Evolutionary conservation across 257 asterid genomes (phyloP), one percentile per base, ranked within the genome.

Genomic region (Verbascum thapsus): DNA sequence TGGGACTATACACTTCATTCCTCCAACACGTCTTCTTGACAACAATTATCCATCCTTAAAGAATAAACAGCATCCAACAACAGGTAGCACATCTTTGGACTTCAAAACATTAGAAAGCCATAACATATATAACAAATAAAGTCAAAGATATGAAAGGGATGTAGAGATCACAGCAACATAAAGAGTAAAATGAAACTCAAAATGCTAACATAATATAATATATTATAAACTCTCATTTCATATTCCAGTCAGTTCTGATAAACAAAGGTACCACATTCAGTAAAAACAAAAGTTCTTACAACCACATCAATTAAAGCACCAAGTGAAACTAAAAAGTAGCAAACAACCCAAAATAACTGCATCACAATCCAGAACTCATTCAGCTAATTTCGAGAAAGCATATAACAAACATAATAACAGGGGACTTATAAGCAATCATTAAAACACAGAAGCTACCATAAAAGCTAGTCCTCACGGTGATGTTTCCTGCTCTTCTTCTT

Each of bases 401-500:
- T 3, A 38, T 15, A 30, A 55, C 42, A 44, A 34, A 60, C 43
- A 40, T 53, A 40, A 7, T 54, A 47, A 37, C 6, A 10, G 20
- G 13, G 11, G 48, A 32, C 3, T 22, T 47, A 38, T 19, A 15
- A 34, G 13, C 51, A 56, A 54, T 38, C 30, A 11, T 18, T n/a
- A n/a, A 23, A 62, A 34, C 32, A 66, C 23, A 66, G 15, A 13
- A 7, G 13, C 66, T 48, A 16, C 53, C 38, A 6, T 10, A 13
- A 26, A 65, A 56, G 39, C 67, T 81, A 85, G 63, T 84, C 81
- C 72, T 79, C 71, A 1, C 62, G 72, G 17, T 16, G 78, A 52
- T 73, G 76, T 56, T 75, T 87, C 30, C 71, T 78, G 76, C 88
- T 77, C 76, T 81, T 82, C 83, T 74, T 85, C 88, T 82, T 91